A percentile compares a stretch with the other conserved stretches of the same genome.
Evolutionary conservation across 345 rosid genomes (phyloP).

Genomic region (Euphorbia peplus): DNA sequence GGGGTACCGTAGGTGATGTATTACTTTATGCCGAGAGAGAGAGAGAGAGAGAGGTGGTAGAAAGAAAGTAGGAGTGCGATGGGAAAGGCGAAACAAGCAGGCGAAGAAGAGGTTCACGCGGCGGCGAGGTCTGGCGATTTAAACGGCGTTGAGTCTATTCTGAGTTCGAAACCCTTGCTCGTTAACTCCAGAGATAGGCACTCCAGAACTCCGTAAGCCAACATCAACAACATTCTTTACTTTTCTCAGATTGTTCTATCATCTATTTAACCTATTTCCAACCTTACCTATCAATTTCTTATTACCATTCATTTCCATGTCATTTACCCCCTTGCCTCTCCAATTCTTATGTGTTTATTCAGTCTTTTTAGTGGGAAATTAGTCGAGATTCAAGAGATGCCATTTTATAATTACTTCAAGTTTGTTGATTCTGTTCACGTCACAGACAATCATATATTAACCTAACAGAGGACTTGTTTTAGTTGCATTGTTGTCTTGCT

Average conservation of each 20-base stretch:
- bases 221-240: no score
- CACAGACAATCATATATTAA: background rate
- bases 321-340: background rate
- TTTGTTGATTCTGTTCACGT: background rate
- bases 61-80: background rate
- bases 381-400: background rate
- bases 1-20: no score
- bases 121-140: constrained; percentile 96
- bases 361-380: background rate
- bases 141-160: constrained; percentile 47
- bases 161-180: constrained; percentile 60
- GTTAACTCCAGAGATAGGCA: constrained; percentile 91
- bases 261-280: no score
- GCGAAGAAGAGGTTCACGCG: constrained; percentile 52
- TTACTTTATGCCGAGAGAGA: no score
- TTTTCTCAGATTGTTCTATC: no score
- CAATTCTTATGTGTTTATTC: background rate
- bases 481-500: background rate
- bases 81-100: background rate
- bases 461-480: background rate
- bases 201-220: constrained; percentile 95
- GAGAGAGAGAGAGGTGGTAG: background rate
- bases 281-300: no score
- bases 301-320: background rate
- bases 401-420: background rate